Conservation (phyloP, 306 rosid species). For the Trichosanthes truncata region DNA sequence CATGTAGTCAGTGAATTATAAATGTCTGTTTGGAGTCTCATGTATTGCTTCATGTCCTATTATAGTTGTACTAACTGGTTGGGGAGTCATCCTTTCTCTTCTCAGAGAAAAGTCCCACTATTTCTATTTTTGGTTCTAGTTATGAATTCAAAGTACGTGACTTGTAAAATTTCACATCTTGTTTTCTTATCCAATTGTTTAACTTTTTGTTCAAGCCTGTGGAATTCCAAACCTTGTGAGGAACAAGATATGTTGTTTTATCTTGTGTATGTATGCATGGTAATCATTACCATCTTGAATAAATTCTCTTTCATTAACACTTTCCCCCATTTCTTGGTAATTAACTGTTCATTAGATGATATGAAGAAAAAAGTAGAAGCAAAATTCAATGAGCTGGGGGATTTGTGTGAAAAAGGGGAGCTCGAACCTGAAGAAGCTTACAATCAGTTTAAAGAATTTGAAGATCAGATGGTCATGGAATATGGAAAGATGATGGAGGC, state of each 20-base stretch:
- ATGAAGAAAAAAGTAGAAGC: conserved; percentile 65
- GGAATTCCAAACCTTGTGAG: background rate
- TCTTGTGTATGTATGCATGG: background rate
- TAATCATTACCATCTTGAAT: background rate
- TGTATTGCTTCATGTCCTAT: background rate
- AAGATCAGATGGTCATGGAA: conserved; percentile 61
- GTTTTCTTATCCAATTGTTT: background rate
- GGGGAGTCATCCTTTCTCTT: background rate
- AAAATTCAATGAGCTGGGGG: conserved; percentile 74
- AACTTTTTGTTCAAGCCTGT: background rate
- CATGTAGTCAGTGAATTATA: background rate
- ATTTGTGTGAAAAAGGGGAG: conserved; percentile 92
- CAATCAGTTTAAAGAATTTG: conserved; percentile 65
- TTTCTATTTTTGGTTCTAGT: background rate
- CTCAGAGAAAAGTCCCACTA: background rate
- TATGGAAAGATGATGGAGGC: conserved; percentile 47
- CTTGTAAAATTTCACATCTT: background rate
- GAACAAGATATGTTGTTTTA: background rate
- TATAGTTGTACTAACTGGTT: background rate
- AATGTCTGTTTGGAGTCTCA: background rate
- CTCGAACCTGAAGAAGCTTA: conserved; percentile 85
- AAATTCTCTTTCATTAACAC: background rate
- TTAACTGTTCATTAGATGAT: conserved; percentile 31
- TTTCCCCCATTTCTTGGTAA: background rate
- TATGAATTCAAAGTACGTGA: background rate